Base-by-base conservation (phyloP, 257 asterid genomes). In the Avicennia marina region DNA sequence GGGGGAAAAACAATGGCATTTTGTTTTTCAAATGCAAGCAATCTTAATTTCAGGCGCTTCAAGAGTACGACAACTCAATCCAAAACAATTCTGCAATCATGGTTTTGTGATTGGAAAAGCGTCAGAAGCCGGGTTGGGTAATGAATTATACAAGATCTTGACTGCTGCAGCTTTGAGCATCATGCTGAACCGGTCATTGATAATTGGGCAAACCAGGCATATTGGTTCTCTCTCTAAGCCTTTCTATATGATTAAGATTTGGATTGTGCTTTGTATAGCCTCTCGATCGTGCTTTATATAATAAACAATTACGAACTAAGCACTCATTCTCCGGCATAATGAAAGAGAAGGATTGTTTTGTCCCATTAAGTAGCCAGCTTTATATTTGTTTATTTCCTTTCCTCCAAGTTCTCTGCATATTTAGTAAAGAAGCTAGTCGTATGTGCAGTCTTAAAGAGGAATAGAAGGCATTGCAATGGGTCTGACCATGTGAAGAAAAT, bases 201-300 rank as follows among this genome's bases (percentile, higher is more conserved):
- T 93, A 58, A 89, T 93, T 52, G 98, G 96, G 72, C 97, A 93
- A 89, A 84, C 97, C 95, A 93, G 97, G 98, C 97, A 93, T 74
- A 82, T 84, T 80, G 96, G 95, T 93, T 86, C 83, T 80, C 80
- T 78, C 96, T 80, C 93, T 69, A n/a, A 78, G 86, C 94, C 95
- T 90, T 79, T 72, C 85, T 82, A 48, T 84, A 73, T 62, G 49
- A 58, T 38, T 72, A 71, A 58, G 42, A 46, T 44, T 62, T 47
- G 49, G 27, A 20, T 60, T 55, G n/a, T 51, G 60, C 22, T 66
- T 65, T 62, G 11, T 44, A 50, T 36, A 41, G 31, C 48, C 49
- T 43, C 33, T 46, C 7, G 11, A 15, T 32, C 21, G 46, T 62
- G 57, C 24, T 19, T 56, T 13, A 5, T 34, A n/a, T n/a, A n/a